Conservation (phyloP, 768 basidiomycete species). For the Cystobasidium onofrii region DNA sequence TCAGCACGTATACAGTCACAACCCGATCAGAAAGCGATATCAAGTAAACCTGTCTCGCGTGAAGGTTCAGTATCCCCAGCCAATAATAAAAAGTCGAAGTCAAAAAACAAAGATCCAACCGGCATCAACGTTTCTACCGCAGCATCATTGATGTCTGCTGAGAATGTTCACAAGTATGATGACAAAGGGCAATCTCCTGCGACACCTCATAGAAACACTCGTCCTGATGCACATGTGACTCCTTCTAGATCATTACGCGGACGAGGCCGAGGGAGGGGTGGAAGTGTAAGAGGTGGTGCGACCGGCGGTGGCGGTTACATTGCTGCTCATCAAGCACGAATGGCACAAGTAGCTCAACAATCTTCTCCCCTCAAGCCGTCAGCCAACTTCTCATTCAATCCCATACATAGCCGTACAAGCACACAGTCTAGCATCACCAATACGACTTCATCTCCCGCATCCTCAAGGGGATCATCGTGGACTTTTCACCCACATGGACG, state of each 20-base stretch:
- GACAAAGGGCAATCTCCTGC: background rate
- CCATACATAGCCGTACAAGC: background rate
- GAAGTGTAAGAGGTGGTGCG: background rate
- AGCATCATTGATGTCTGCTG: too few relatives aligned
- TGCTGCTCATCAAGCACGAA: background rate
- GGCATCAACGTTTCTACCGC: too few relatives aligned
- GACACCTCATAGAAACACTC: background rate
- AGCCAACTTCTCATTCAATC: background rate
- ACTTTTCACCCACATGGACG: background rate
- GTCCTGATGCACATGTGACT: background rate
- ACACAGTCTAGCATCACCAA: background rate
- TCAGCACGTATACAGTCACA: too few relatives aligned
- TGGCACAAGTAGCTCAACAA: background rate
- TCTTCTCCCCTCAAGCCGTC: background rate
- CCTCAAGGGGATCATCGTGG: background rate
- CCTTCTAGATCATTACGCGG: background rate
- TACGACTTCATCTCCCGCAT: background rate
- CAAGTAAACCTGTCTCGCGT: too few relatives aligned
- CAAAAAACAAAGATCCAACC: too few relatives aligned
- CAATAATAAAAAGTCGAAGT: too few relatives aligned
- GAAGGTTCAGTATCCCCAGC: too few relatives aligned
- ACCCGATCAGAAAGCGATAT: background rate
- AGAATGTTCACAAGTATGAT: too few relatives aligned
- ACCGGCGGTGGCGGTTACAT: background rate
- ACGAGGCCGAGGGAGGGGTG: background rate